Base-by-base conservation (phyloP, 139 green algal genomes). In the Coelastrella sp. region DNA sequence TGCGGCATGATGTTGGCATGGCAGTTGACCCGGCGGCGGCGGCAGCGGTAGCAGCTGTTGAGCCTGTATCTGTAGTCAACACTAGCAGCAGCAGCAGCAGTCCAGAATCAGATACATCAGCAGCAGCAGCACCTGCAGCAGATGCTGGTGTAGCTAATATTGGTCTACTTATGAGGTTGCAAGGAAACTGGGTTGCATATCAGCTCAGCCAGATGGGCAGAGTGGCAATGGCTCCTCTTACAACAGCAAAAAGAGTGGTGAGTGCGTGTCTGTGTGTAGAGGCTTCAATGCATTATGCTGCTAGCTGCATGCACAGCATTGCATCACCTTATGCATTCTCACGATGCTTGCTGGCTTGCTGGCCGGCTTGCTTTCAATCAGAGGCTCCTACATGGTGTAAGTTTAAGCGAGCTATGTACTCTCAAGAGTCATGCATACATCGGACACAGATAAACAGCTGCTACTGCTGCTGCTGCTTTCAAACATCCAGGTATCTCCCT, bases 401-500 rank as follows among this genome's bases (percentile, higher is more conserved):
- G n/a, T n/a, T n/a, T n/a, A n/a, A n/a, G n/a, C n/a, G n/a, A n/a
- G n/a, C n/a, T n/a, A n/a, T n/a, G n/a, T n/a, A n/a, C n/a, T n/a
- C n/a, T n/a, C n/a, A n/a, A n/a, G n/a, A n/a, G n/a, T n/a, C n/a
- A n/a, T n/a, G n/a, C n/a, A n/a, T n/a, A n/a, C n/a, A n/a, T n/a
- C n/a, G n/a, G n/a, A n/a, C n/a, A n/a, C n/a, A n/a, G n/a, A n/a
- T n/a, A n/a, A n/a, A n/a, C n/a, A n/a, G n/a, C n/a, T n/a, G n/a
- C n/a, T n/a, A n/a, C n/a, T n/a, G n/a, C n/a, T n/a, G n/a, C n/a
- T n/a, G n/a, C n/a, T n/a, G n/a, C n/a, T n/a, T n/a, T n/a, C n/a
- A 13, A 5, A 60, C 50, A 75, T 85, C 21, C 83, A 88, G 87
- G 83, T 90, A 23, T 76, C 83, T 1, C 23, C 59, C 0, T 90